Evolutionary conservation across 1,284 basidiomycete species (phyloP).

Genomic region (Cutaneotrichosporon sp.): DNA sequence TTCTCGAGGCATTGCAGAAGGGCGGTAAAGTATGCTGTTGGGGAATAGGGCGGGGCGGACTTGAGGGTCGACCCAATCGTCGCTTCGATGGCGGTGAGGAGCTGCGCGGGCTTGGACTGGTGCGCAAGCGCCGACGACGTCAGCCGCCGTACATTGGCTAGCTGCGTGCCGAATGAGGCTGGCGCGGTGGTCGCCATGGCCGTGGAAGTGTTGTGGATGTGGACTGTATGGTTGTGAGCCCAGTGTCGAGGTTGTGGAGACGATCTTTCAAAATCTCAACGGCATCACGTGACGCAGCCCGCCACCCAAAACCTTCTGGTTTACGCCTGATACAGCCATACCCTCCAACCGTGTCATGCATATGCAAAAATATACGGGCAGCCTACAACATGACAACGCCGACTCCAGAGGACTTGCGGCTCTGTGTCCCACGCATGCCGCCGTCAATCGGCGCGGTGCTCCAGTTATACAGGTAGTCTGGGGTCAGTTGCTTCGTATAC

Average conservation of each 20-base stretch:
- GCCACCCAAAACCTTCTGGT: too few relatives aligned
- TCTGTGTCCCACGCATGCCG: conserved; percentile 31
- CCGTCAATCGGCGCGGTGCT: conserved; percentile 72
- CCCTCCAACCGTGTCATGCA: too few relatives aligned
- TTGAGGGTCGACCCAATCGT: conserved; percentile 56
- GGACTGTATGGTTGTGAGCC: background rate
- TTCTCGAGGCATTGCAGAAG: conserved; percentile 55
- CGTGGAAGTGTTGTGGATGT: conserved; percentile 1
- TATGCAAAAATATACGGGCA: background rate
- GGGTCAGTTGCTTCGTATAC: background rate
- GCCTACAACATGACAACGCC: conserved; percentile 48
- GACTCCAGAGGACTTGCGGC: conserved; percentile 38
- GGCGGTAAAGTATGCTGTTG: conserved; percentile 85
- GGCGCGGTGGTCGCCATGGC: conserved; percentile 19
- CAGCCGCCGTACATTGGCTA: conserved; percentile 85
- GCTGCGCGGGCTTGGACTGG: conserved; percentile 83
- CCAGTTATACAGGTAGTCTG: conserved; percentile 87
- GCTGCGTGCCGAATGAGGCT: conserved; percentile 47
- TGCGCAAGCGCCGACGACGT: conserved; percentile 73
- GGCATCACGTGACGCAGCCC: conserved; percentile 6
- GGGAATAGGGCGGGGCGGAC: conserved; percentile 63
- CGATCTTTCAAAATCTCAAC: conserved; percentile 8
- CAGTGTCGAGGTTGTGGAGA: background rate
- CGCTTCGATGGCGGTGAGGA: conserved; percentile 81
- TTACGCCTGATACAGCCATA: too few relatives aligned